Evolutionary conservation across 2,329 filamentous ascomycete species (phyloP).

Genomic region (Hypomyces rosellus): DNA sequence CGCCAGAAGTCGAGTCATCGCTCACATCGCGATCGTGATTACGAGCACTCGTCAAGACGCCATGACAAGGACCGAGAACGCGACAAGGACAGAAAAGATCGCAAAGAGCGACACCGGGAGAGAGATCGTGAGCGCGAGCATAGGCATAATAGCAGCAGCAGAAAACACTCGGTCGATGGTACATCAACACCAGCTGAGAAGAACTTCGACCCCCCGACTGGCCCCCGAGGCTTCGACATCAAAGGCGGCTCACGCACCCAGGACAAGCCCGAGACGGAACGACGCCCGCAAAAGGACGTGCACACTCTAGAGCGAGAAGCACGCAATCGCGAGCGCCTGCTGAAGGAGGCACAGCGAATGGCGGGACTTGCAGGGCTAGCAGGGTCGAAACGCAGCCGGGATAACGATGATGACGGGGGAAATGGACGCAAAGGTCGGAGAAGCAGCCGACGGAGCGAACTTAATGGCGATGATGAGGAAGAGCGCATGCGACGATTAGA

Average conservation of each 20-base stretch:
- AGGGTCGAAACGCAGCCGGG: constrained; percentile 45
- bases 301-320: constrained; percentile 65
- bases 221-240: constrained; percentile 34
- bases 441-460: constrained; percentile 44
- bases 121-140: constrained; percentile 24
- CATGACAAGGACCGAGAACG: constrained; percentile 34
- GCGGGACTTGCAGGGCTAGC: constrained; percentile 44
- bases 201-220: constrained; percentile 36
- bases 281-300: constrained; percentile 41
- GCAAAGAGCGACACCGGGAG: constrained; percentile 31
- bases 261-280: too few species aligned
- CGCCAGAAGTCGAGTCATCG: constrained; percentile 34
- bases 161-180: constrained; percentile 22
- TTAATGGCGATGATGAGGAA: constrained; percentile 42
- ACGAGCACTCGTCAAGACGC: constrained; percentile 26
- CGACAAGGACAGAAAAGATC: constrained; percentile 28
- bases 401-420: constrained; percentile 35
- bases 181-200: constrained; percentile 29
- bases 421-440: constrained; percentile 31
- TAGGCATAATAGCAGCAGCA: constrained; percentile 26
- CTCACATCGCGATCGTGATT: constrained; percentile 38
- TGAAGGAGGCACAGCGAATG: constrained; percentile 63
- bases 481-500: constrained; percentile 50
- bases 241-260: constrained; percentile 18
- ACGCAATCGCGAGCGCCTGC: constrained; percentile 57